Percentiles rank a stretch among this genome's conserved stretches.
Evolutionary conservation across 73 alveolate genomes (phyloP).

Genomic region (Paramecium sexaurelia): DNA sequence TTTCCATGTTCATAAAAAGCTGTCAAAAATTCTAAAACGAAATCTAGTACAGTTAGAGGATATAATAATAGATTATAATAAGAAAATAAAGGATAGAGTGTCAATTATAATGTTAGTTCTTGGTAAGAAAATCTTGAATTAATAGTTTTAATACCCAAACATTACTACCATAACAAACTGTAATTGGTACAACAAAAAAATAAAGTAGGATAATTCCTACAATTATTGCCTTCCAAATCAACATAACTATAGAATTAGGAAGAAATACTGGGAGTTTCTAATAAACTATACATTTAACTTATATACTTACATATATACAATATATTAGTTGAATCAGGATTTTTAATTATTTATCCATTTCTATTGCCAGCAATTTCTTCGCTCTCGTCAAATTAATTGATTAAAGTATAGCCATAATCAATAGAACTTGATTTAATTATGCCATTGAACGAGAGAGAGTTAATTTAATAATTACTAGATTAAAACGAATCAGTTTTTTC

Average conservation of each 20-base stretch:
- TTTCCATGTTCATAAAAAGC: constrained; percentile 54
- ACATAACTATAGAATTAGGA: neutral
- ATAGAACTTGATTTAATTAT: neutral
- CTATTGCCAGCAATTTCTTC: neutral
- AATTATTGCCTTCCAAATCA: neutral
- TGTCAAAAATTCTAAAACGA: constrained; percentile 17
- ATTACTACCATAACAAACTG: neutral
- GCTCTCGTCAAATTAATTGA: neutral
- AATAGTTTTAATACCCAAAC: neutral
- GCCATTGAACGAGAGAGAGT: neutral
- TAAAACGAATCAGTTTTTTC: neutral
- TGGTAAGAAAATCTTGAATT: neutral
- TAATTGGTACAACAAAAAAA: constrained; percentile 29
- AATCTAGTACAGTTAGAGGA: no score
- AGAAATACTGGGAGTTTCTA: neutral
- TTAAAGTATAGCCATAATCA: neutral
- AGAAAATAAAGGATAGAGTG: neutral
- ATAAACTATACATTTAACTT: neutral
- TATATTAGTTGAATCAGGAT: neutral
- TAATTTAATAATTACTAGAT: neutral
- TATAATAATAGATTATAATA: no score
- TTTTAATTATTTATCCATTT: neutral
- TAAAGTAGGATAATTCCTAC: neutral
- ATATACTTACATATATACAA: neutral
- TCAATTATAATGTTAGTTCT: neutral